These are phyloP conservation scores for Scedosporium boydii DNA, from an alignment of 2,329 filamentous ascomycete genomes.

Conservation along the genomic window DNA sequence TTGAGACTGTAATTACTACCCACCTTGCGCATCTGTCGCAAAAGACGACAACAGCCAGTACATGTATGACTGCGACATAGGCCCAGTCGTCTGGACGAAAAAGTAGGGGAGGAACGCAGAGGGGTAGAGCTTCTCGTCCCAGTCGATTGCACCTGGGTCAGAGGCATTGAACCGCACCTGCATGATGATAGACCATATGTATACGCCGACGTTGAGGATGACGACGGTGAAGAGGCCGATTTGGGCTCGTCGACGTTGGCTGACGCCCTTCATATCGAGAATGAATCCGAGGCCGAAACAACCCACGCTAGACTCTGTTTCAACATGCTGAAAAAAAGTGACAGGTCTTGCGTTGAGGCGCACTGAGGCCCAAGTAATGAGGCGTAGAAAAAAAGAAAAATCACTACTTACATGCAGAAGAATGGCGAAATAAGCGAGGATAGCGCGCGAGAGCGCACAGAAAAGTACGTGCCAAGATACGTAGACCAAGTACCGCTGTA, in stretches of 20 bases:
- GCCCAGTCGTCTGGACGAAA: slow-evolving; percentile 29
- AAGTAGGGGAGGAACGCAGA: slow-evolving; percentile 36
- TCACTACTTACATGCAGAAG: slow-evolving; percentile 32
- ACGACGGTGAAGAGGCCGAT: slow-evolving; percentile 33
- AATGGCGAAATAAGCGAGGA: slow-evolving; percentile 24
- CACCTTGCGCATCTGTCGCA: slow-evolving; percentile 28
- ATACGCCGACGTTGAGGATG: slow-evolving; percentile 35
- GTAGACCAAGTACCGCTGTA: slow-evolving; percentile 32
- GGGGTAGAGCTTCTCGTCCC: slow-evolving; percentile 31
- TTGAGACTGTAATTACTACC: slow-evolving; percentile 2
- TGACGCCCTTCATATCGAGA: slow-evolving; percentile 27
- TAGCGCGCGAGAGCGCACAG: slow-evolving; percentile 12
- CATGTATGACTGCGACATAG: slow-evolving; percentile 33
- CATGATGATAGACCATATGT: slow-evolving; percentile 40
- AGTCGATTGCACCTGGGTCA: slow-evolving; percentile 33
- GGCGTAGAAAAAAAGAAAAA: no score
- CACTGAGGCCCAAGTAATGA: no score
- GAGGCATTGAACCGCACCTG: slow-evolving; percentile 27
- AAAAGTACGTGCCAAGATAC: slow-evolving; percentile 11
- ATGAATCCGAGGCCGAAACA: slow-evolving; percentile 39
- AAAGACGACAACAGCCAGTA: slow-evolving; percentile 33
- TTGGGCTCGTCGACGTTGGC: slow-evolving; percentile 34
- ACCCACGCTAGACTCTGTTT: slow-evolving; percentile 21
- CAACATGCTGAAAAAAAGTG: no score
- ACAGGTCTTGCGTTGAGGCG: no score